Evolutionary conservation across 495 filamentous ascomycete species (phyloP).

Genomic region (Xylaria bambusicola): DNA sequence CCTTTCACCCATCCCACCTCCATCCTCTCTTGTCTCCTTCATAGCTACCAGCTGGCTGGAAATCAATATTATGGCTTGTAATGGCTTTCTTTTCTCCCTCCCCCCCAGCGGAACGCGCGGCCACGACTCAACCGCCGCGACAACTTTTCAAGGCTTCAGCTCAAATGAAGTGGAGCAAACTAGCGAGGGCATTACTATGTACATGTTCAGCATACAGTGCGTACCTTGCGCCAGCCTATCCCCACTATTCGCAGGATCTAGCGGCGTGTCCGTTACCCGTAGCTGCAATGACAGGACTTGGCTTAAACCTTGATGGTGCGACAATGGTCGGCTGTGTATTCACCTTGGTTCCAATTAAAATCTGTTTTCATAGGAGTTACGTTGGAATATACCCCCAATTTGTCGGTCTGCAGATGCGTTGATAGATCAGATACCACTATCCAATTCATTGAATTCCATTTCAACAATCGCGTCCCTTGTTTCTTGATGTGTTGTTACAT

Average conservation of each 20-base stretch:
- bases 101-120: not conserved
- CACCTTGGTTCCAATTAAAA: not conserved
- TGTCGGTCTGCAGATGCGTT: not conserved
- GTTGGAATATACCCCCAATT: slow-evolving; percentile 6
- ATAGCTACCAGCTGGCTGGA: slow-evolving; percentile 1
- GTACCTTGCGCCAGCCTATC: not conserved
- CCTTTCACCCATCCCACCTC: not conserved
- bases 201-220: not conserved
- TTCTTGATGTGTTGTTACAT: not conserved
- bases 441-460: not conserved
- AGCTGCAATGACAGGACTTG: slow-evolving; percentile 5
- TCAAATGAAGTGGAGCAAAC: not conserved
- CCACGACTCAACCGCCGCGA: not conserved
- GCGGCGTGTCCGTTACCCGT: not conserved
- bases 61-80: not conserved
- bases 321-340: slow-evolving; percentile 1
- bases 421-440: slow-evolving; percentile 5
- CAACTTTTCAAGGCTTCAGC: not conserved
- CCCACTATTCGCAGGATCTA: slow-evolving; percentile 1
- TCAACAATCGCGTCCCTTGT: not conserved
- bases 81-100: not conserved
- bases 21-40: not conserved
- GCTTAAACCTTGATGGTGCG: slow-evolving; percentile 9
- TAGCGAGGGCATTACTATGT: no score
- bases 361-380: slow-evolving; percentile 3